phyloP scores from a whole-genome alignment of 2,329 filamentous ascomycete genomes.

The Rhynchosporium graminicola region DNA sequence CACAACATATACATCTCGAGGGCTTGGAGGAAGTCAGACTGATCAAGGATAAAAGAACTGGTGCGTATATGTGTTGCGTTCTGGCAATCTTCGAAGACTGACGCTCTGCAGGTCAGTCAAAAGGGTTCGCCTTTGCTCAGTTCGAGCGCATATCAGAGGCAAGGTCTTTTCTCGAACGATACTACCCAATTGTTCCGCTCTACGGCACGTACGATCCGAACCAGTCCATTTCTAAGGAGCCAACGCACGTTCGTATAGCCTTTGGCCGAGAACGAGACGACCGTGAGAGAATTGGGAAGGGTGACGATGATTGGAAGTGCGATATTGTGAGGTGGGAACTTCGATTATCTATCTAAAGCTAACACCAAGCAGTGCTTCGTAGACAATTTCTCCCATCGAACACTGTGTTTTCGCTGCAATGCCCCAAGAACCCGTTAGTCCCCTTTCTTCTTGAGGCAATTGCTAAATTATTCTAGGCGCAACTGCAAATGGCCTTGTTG shows the following conservation, averaged over 20 bases:
- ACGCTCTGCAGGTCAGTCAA: constrained; percentile 49
- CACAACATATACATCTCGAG: constrained; percentile 51
- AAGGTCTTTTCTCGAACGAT: constrained; percentile 53
- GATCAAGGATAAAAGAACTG: constrained; percentile 59
- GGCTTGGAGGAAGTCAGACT: constrained; percentile 57
- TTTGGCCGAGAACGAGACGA: constrained; percentile 56
- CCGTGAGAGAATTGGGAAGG: constrained; percentile 45
- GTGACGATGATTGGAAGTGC: constrained; percentile 59
- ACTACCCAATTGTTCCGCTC: constrained; percentile 52
- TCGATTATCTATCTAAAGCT: constrained; percentile 15
- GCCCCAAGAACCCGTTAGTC: constrained; percentile 52
- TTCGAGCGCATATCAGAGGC: constrained; percentile 52
- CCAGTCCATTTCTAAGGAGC: constrained; percentile 46
- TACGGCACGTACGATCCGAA: constrained; percentile 48
- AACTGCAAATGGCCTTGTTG: constrained; percentile 39
- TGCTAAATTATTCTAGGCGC: constrained; percentile 40
- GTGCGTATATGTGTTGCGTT: constrained; percentile 41
- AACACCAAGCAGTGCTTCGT: constrained; percentile 50
- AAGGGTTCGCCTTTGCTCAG: constrained; percentile 57
- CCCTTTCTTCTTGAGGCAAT: background rate
- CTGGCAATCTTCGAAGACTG: constrained; percentile 19
- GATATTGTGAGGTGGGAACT: constrained; percentile 45
- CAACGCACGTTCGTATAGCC: constrained; percentile 45
- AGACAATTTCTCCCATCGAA: constrained; percentile 57
- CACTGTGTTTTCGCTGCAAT: constrained; percentile 60